Conservation (phyloP, 345 rosid species). For the Arabis alpina region DNA sequence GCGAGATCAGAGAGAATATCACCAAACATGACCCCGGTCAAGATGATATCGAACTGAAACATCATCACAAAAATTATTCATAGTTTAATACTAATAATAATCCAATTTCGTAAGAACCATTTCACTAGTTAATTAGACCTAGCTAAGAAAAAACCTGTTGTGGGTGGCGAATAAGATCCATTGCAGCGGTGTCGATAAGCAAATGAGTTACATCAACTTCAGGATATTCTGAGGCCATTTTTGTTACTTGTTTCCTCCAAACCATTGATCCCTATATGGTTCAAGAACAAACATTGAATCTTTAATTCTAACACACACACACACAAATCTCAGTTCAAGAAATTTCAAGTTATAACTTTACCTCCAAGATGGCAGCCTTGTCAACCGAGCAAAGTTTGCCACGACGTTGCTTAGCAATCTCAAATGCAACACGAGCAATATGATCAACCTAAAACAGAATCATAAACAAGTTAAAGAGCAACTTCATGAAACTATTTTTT, state of each 20-base stretch:
- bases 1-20: conserved; percentile 39
- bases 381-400: conserved; percentile 33
- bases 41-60: conserved; percentile 36
- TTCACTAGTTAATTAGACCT: neutral
- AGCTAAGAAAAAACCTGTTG: conserved; percentile 22
- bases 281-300: neutral
- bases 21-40: conserved; percentile 36
- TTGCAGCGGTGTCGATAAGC: conserved; percentile 28
- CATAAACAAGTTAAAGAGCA: conserved; percentile 9
- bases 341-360: neutral
- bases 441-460: conserved; percentile 31
- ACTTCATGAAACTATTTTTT: neutral
- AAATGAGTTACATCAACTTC: conserved; percentile 36
- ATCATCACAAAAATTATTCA: conserved; percentile 16
- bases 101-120: conserved; percentile 2
- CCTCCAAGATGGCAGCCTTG: conserved; percentile 34
- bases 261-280: conserved; percentile 22
- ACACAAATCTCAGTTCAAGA: no score
- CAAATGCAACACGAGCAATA: conserved; percentile 39
- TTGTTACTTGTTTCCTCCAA: conserved; percentile 36
- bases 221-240: conserved; percentile 32
- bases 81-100: neutral
- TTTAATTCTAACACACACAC: neutral
- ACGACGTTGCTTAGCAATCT: conserved; percentile 34
- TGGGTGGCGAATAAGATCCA: conserved; percentile 32